phyloP scores from a whole-genome alignment of 2,329 filamentous ascomycete species.

The Paecilomyces niveus region DNA sequence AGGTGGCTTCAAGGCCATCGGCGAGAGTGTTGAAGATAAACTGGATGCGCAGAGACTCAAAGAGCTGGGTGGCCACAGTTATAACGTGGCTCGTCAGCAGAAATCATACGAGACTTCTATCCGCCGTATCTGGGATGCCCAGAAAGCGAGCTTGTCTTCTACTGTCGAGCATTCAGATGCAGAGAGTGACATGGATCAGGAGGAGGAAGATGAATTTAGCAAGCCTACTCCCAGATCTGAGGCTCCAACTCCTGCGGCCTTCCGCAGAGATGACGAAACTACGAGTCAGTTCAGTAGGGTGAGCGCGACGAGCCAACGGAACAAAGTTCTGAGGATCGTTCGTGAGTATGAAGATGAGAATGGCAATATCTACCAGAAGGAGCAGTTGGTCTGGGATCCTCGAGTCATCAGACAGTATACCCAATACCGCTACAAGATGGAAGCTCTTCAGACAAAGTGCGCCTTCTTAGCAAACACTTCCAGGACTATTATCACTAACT shows the following conservation, averaged over 20 bases:
- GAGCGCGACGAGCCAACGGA: slow-evolving; percentile 61
- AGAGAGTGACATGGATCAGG: slow-evolving; percentile 55
- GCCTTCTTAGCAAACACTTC: slow-evolving; percentile 24
- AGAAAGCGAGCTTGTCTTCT: slow-evolving; percentile 71
- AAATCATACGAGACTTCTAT: slow-evolving; percentile 88
- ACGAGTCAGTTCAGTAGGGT: slow-evolving; percentile 69
- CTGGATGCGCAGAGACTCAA: slow-evolving; percentile 68
- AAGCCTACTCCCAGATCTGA: slow-evolving; percentile 61
- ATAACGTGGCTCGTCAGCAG: slow-evolving; percentile 94
- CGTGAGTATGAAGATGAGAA: slow-evolving; percentile 58
- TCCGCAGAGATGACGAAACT: slow-evolving; percentile 63
- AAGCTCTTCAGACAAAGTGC: slow-evolving; percentile 67
- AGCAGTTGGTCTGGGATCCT: slow-evolving; percentile 64
- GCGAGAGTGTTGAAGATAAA: slow-evolving; percentile 80
- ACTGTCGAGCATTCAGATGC: slow-evolving; percentile 66
- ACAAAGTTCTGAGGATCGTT: slow-evolving; percentile 65
- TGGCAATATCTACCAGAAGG: slow-evolving; percentile 55
- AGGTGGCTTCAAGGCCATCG: slow-evolving; percentile 85
- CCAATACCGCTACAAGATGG: slow-evolving; percentile 64
- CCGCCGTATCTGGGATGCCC: slow-evolving; percentile 82
- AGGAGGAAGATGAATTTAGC: slow-evolving; percentile 42
- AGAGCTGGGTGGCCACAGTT: slow-evolving; percentile 78
- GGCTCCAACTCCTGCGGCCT: slow-evolving; percentile 51
- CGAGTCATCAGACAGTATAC: slow-evolving; percentile 85
- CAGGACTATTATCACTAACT: slow-evolving; percentile 4